Conservation (phyloP, 345 rosid genomes). For the Aquilaria malaccensis region DNA sequence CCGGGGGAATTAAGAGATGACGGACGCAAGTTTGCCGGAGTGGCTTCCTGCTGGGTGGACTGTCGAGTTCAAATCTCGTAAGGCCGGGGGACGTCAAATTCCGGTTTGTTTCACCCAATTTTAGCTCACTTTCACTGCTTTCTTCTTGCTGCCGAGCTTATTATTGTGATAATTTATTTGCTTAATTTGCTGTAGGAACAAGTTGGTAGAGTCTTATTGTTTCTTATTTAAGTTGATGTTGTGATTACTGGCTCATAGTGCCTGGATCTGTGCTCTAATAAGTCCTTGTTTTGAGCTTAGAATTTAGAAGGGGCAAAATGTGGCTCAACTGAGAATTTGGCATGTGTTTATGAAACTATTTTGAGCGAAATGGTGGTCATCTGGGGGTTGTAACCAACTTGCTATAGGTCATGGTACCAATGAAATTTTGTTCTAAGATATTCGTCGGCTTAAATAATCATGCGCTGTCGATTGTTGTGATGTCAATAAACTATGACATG, state of each 20-base stretch:
- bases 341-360: too few species aligned
- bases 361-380: too few species aligned
- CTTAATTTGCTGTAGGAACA: not conserved
- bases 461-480: too few species aligned
- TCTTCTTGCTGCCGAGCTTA: not conserved
- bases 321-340: too few species aligned
- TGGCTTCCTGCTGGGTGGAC: constrained; percentile 55
- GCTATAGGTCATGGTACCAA: too few species aligned
- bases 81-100: constrained; percentile 36
- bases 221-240: not conserved
- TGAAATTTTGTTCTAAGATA: too few species aligned
- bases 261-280: too few species aligned
- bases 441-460: too few species aligned
- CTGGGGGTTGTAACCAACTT: too few species aligned
- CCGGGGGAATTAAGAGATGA: constrained; percentile 3
- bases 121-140: not conserved
- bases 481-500: too few species aligned
- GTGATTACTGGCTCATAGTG: not conserved
- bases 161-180: not conserved
- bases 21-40: constrained; percentile 24
- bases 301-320: too few species aligned
- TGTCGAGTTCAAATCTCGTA: constrained; percentile 25
- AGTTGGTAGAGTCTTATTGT: not conserved
- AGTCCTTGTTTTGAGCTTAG: too few species aligned
- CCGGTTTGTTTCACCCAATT: constrained; percentile 21